Conservation (phyloP, 768 basidiomycete genomes). For the Crassisporium funariophilum region DNA sequence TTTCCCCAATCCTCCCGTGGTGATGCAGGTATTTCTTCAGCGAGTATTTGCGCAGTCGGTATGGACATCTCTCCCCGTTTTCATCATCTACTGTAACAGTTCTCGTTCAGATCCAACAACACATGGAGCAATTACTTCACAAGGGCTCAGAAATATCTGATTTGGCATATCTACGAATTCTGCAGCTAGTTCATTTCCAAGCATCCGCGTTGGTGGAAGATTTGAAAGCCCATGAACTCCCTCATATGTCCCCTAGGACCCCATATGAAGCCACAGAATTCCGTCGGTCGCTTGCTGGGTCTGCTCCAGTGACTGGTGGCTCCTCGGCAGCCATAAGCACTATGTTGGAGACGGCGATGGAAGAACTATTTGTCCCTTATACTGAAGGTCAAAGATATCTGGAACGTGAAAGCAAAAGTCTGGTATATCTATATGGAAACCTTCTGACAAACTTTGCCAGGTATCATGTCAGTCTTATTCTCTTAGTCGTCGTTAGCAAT, state of each 20-base stretch:
- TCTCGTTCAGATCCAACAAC: conserved; percentile 83
- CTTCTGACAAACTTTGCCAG: conserved; percentile 77
- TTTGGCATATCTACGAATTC: conserved; percentile 85
- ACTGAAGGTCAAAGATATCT: conserved; percentile 90
- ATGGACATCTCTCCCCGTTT: conserved; percentile 26
- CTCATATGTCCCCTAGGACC: conserved; percentile 64
- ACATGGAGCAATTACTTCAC: conserved; percentile 87
- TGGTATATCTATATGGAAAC: conserved; percentile 76
- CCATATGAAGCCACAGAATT: conserved; percentile 66
- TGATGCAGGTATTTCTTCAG: conserved; percentile 98
- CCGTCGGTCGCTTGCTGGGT: conserved; percentile 51
- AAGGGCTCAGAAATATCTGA: conserved; percentile 77
- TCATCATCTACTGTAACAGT: conserved; percentile 1
- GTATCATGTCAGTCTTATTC: conserved; percentile 72
- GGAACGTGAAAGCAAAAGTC: conserved; percentile 85
- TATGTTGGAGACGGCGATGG: conserved; percentile 96
- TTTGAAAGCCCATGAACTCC: conserved; percentile 87
- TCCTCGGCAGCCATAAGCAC: conserved; percentile 63
- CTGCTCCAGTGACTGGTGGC: conserved; percentile 43
- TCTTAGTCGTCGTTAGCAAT: background rate
- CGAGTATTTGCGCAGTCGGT: conserved; percentile 98
- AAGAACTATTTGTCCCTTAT: conserved; percentile 94
- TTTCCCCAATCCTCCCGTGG: conserved; percentile 93
- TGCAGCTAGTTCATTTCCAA: conserved; percentile 85
- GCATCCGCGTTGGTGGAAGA: conserved; percentile 84